Base-by-base conservation (phyloP, 2,329 filamentous ascomycete species). In the Ophiocordyceps camponoti-floridani region DNA sequence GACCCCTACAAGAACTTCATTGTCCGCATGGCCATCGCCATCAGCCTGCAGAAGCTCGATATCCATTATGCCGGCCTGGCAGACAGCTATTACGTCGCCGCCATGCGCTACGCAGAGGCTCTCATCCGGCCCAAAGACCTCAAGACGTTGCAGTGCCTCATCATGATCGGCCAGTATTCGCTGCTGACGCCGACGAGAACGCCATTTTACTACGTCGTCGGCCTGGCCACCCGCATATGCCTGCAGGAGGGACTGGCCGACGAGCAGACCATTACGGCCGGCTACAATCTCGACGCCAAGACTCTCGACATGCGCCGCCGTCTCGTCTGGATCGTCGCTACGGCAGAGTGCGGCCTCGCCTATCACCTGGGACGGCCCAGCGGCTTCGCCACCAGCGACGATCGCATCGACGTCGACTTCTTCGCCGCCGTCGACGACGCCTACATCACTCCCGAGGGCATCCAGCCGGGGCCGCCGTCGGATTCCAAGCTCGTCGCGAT, bases 1-100 rank as follows among this genome's bases (percentile, higher is more conserved):
- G 84, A 94, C 52, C 72, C 86, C 0, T 89, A 88, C 58, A 80
- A 88, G 56, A 87, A 91, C 54, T 96, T 95, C 54, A 75, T 89
- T 41, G 67, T 93, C 43, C 80, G 85, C 47, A 88, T 96, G 77
- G 85, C 95, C 44, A 79, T 96, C 56, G 89, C 91, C 28, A 94
- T 95, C 55, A 89, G 86, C 58, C 75, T 96, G 62, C 89, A 96
- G 62, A 94, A 93, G 61, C 72, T 95, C 54, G 85, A 88, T 57
- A 76, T 81, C 0, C 79, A 84, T 51, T 96, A 91, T 60, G 87
- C 88, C n/a, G 88, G 88, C 23, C 68, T 96, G 27, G 89, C 91
- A 28, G 89, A 96, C 62, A 88, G 86, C 57, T 96, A 94, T 63
- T 96, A 95, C 56, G 72, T 95, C 19, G 84, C 88, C 23, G 89